Percentiles rank a stretch among this genome's conserved stretches.
phyloP scores from a whole-genome alignment of 2,329 filamentous ascomycete species.

The Spiromastix sp. region DNA sequence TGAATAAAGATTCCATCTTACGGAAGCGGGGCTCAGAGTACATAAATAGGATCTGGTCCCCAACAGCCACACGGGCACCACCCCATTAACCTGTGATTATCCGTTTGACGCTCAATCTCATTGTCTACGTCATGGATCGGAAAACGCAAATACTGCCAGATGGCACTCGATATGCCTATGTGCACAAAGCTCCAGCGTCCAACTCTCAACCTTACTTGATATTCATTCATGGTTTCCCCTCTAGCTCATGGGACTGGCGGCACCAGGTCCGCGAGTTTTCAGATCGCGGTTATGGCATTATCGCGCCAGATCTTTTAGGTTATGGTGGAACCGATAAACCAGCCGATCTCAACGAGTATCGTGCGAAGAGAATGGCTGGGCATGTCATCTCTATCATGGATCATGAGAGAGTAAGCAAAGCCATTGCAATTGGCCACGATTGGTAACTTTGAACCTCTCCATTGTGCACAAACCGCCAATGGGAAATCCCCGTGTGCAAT shows the following conservation, averaged over 20 bases:
- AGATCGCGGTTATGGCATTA: constrained; percentile 29
- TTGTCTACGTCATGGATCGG: too few relatives aligned
- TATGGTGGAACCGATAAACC: constrained; percentile 34
- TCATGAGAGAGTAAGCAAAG: not conserved
- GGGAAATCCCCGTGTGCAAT: too few relatives aligned
- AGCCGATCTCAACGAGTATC: constrained; percentile 26
- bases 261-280: constrained; percentile 31
- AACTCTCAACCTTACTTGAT: constrained; percentile 31
- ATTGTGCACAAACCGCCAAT: too few relatives aligned
- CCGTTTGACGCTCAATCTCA: too few relatives aligned
- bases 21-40: too few relatives aligned
- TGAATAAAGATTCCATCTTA: too few relatives aligned
- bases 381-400: constrained; percentile 4
- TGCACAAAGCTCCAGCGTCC: not conserved
- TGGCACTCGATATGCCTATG: not conserved
- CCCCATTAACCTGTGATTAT: too few relatives aligned
- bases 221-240: constrained; percentile 42
- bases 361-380: not conserved
- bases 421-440: too few relatives aligned
- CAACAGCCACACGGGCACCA: too few relatives aligned
- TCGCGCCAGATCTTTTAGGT: constrained; percentile 32
- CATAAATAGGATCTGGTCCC: too few relatives aligned
- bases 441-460: too few relatives aligned
- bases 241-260: constrained; percentile 36
- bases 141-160: too few relatives aligned